Conservation (phyloP, 2,329 filamentous ascomycete species). For the Cadophora sp. region DNA sequence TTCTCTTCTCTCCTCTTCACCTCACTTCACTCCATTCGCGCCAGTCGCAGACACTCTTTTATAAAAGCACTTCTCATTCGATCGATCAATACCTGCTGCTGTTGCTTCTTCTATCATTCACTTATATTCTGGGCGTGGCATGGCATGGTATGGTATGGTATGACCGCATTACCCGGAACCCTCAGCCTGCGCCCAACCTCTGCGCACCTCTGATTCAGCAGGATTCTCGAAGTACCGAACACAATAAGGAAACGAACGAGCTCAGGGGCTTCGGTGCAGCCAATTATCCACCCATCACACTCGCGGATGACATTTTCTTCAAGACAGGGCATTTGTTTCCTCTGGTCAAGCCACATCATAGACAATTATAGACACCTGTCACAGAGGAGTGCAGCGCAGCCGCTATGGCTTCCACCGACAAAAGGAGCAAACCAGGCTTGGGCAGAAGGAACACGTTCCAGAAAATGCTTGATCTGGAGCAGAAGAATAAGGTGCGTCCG, state of each 20-base stretch:
- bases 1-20: too few relatives aligned
- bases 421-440: constrained; percentile 23
- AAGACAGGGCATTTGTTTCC: constrained; percentile 10
- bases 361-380: constrained; percentile 9
- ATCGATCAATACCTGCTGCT: background rate
- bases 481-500: constrained; percentile 60
- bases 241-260: background rate
- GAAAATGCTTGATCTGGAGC: constrained; percentile 66
- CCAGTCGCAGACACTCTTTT: constrained; percentile 8
- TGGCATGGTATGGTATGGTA: too few relatives aligned
- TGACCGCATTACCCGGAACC: background rate
- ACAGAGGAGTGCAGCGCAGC: too few relatives aligned
- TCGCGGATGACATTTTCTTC: constrained; percentile 9
- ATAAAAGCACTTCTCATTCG: background rate
- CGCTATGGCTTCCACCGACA: constrained; percentile 30
- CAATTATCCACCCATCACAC: constrained; percentile 1
- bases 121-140: background rate
- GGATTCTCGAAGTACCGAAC: too few relatives aligned
- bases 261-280: background rate
- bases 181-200: background rate
- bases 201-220: background rate
- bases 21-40: background rate
- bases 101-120: background rate
- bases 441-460: constrained; percentile 49
- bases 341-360: constrained; percentile 10